A percentile compares a stretch with the other conserved stretches of the same genome.
phyloP scores from a whole-genome alignment of 306 rosid genomes.

The Dalbergia oliveri region DNA sequence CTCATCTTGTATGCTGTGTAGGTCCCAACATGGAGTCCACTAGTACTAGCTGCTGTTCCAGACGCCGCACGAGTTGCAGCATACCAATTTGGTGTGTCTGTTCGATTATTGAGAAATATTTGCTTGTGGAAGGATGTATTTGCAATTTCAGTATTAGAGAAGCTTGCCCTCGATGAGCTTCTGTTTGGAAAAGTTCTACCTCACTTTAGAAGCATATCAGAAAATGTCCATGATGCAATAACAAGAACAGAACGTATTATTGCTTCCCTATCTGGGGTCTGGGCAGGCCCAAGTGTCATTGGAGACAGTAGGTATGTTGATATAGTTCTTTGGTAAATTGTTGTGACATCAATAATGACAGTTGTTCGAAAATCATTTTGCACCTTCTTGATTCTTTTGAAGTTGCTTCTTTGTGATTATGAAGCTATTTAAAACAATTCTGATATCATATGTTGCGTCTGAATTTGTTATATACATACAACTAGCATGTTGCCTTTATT shows the following conservation, averaged over 20 bases:
- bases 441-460: slow-evolving; percentile 24
- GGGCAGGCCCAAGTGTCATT: slow-evolving; percentile 80
- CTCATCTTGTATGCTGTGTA: slow-evolving; percentile 44
- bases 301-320: slow-evolving; percentile 72
- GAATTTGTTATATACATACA: neutral
- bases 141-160: slow-evolving; percentile 79
- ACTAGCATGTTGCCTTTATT: neutral
- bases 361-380: slow-evolving; percentile 38
- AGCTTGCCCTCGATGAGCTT: slow-evolving; percentile 92
- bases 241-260: slow-evolving; percentile 88
- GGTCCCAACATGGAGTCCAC: slow-evolving; percentile 95
- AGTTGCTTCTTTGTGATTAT: slow-evolving; percentile 29
- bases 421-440: slow-evolving; percentile 11
- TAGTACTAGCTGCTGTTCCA: slow-evolving; percentile 81
- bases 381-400: slow-evolving; percentile 19
- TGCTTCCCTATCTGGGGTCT: slow-evolving; percentile 81
- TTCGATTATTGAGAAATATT: slow-evolving; percentile 87
- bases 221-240: slow-evolving; percentile 87
- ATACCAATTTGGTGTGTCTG: slow-evolving; percentile 86
- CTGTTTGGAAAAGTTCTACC: slow-evolving; percentile 84
- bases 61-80: slow-evolving; percentile 92
- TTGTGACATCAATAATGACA: neutral
- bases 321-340: slow-evolving; percentile 21
- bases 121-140: slow-evolving; percentile 91
- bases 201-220: slow-evolving; percentile 77